Base-by-base conservation (phyloP, 1,284 basidiomycete genomes). In the Spongiforma sp. region DNA sequence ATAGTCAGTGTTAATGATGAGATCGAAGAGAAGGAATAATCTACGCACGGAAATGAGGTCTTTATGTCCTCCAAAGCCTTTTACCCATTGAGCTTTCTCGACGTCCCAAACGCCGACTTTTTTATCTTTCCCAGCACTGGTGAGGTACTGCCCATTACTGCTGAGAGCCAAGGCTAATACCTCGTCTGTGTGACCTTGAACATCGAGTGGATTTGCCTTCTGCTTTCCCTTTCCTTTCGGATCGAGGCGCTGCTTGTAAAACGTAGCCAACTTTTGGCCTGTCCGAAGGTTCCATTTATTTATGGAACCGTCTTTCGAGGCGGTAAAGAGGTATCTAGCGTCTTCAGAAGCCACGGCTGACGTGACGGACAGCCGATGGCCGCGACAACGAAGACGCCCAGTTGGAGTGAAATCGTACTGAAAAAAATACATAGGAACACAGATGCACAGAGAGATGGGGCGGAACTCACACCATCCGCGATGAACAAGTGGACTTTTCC, bases 271-370 rank as follows among this genome's bases (percentile, higher is more conserved):
- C 68, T 86, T 87, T 72, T 83, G 84, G 39, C 88, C 91, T 0
- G 84, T 85, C 10, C 77, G 76, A 32, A 96, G 80, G 69, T 93
- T 86, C 88, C 93, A 95, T 75, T 93, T 91, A 62, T 90, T 84
- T 72, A 98, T 93, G 14, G 84, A 82, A 4, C 95, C 95, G 69
- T 95, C 93, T 76, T 98, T 98, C 9, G 91, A 91, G 0, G 93
- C 82, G 0, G 93, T 92, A 77, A 90, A 96, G 17, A 98, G 83
- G 72, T 86, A 86, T 61, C 82, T 82, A 9, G 85, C 88, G 33
- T 91, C 88, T 55, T 89, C 84, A 1, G 90, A 88, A 1, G 88
- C 89, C 32, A 90, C 84, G 1, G 93, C 93, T 33, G 87, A 86
- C 0, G 95, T 95, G 9, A 94, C 86, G 4, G 91, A 86, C 64